A percentile compares a stretch with the other conserved stretches of the same genome.
Evolutionary conservation across 306 rosid genomes (phyloP).

Genomic region (Adenanthera pavonina): DNA sequence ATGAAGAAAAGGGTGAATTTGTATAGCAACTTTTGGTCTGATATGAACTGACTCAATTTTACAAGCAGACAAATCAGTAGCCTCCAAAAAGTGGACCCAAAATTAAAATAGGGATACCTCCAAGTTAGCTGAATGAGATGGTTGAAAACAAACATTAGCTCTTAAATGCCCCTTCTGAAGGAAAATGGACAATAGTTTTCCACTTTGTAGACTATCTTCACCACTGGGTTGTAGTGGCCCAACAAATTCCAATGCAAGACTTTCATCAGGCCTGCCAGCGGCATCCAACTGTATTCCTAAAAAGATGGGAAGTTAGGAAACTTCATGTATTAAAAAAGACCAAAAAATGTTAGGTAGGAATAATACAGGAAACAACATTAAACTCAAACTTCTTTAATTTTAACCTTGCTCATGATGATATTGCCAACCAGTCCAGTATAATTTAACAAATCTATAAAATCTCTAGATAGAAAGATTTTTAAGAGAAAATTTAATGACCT

Average conservation of each 20-base stretch:
- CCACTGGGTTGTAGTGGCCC: constrained; percentile 72
- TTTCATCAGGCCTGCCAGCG: constrained; percentile 92
- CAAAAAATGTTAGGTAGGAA: constrained; percentile 19
- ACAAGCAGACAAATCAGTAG: constrained; percentile 34
- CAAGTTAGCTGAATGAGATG: constrained; percentile 83
- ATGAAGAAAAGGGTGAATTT: constrained; percentile 26
- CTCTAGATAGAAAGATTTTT: neutral
- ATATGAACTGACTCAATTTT: neutral
- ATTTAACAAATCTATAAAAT: constrained; percentile 28
- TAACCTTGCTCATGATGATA: neutral
- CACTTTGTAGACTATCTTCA: constrained; percentile 63
- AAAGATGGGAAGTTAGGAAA: constrained; percentile 36
- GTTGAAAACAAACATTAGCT: constrained; percentile 77
- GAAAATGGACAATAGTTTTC: constrained; percentile 72
- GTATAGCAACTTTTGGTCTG: constrained; percentile 9
- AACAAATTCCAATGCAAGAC: constrained; percentile 79
- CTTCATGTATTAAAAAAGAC: constrained; percentile 14
- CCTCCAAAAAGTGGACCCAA: constrained; percentile 33
- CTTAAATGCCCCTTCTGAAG: constrained; percentile 90
- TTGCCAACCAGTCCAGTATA: constrained; percentile 13
- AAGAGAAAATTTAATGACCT: constrained; percentile 54
- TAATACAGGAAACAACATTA: neutral
- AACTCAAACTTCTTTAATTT: constrained; percentile 6
- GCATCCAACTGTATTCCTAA: constrained; percentile 78
- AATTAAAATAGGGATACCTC: constrained; percentile 65